Percentiles rank a stretch among this genome's conserved stretches.
phyloP scores from a whole-genome alignment of 345 rosid species.

The Hypericum perforatum region DNA sequence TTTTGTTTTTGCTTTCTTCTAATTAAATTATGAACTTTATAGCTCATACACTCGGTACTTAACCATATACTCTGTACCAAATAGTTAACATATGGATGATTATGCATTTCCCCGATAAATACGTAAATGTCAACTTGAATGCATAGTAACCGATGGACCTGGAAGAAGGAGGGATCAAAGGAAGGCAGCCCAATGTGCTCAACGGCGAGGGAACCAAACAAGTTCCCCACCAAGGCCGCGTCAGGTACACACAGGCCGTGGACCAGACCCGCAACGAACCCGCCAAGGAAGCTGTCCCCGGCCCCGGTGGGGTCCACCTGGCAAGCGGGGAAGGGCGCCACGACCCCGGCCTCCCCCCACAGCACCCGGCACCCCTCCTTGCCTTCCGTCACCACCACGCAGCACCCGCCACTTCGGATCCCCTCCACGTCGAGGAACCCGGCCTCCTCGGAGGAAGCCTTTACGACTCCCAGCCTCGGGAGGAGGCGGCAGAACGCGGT shows the following conservation, averaged over 20 bases:
- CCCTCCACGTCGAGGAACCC: slow-evolving; percentile 67
- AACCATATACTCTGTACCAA: no score
- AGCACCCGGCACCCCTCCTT: slow-evolving; percentile 63
- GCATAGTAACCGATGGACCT: slow-evolving; percentile 34
- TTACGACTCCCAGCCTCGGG: slow-evolving; percentile 52
- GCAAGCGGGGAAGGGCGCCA: slow-evolving; percentile 55
- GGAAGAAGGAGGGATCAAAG: slow-evolving; percentile 48
- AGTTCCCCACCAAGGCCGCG: slow-evolving; percentile 85
- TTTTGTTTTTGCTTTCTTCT: no score
- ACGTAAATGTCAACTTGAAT: background rate
- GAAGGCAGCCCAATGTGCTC: slow-evolving; percentile 79
- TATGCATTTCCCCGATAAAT: background rate
- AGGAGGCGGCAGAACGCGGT: slow-evolving; percentile 59
- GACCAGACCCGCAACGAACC: slow-evolving; percentile 67
- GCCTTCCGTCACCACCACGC: slow-evolving; percentile 86
- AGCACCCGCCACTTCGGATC: slow-evolving; percentile 49
- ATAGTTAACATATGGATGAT: no score
- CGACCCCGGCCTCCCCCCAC: slow-evolving; percentile 31
- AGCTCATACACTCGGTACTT: no score
- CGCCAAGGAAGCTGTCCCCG: slow-evolving; percentile 86
- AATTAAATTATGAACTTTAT: no score
- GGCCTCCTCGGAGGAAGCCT: slow-evolving; percentile 88
- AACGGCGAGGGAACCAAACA: slow-evolving; percentile 88
- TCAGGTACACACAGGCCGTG: slow-evolving; percentile 71
- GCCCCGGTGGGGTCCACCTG: slow-evolving; percentile 98